These are phyloP conservation scores for Heritiera fomes DNA, from an alignment of 345 rosid species.

Conservation along the genomic window DNA sequence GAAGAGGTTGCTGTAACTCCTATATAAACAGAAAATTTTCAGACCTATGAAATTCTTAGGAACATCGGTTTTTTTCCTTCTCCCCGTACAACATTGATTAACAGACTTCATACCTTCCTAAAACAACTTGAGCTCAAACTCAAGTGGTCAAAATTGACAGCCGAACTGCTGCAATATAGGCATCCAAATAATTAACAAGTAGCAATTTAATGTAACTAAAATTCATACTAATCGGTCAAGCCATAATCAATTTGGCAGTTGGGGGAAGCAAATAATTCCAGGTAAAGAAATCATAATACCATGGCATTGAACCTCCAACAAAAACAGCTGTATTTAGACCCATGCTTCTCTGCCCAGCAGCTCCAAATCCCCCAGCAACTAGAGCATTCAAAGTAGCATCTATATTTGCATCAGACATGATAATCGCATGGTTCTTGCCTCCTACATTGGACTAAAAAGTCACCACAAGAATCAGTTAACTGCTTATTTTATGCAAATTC, in stretches of 20 bases:
- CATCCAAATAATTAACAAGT: background rate
- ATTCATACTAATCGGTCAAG: background rate
- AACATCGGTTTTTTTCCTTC: background rate
- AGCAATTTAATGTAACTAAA: background rate
- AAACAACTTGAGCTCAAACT: background rate
- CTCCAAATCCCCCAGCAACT: slow-evolving; percentile 63
- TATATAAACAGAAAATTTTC: background rate
- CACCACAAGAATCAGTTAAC: slow-evolving; percentile 29
- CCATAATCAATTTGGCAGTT: background rate
- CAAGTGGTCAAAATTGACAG: background rate
- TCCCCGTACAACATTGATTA: background rate
- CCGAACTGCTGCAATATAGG: background rate
- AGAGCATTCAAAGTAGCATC: slow-evolving; percentile 59
- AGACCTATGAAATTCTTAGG: background rate
- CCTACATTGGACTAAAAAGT: slow-evolving; percentile 47
- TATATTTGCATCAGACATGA: slow-evolving; percentile 67
- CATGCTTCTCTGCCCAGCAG: slow-evolving; percentile 62
- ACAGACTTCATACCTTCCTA: slow-evolving; percentile 1
- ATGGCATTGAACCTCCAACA: slow-evolving; percentile 52
- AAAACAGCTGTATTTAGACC: slow-evolving; percentile 50
- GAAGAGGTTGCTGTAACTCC: background rate
- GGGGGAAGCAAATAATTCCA: background rate
- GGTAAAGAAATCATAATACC: slow-evolving; percentile 38
- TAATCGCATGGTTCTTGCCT: slow-evolving; percentile 55
- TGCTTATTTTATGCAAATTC: background rate